These are phyloP conservation scores for Thelonectria discophora DNA, from an alignment of 2,329 filamentous ascomycete genomes.

Conservation along the genomic window DNA sequence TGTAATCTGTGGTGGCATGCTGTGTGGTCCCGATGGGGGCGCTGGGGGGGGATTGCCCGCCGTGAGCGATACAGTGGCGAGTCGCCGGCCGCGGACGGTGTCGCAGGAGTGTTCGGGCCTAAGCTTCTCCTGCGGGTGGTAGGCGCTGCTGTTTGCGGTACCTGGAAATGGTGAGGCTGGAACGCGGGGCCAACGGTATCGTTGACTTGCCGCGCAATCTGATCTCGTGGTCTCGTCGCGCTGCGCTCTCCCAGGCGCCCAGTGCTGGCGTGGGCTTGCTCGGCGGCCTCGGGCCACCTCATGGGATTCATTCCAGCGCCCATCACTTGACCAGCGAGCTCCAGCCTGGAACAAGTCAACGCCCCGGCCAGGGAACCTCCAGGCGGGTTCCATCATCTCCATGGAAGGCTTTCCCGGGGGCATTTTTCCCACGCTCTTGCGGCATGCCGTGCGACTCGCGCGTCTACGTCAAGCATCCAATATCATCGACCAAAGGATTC, in stretches of 20 bases:
- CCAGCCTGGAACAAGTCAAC: background rate
- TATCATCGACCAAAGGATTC: no score
- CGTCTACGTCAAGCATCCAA: background rate
- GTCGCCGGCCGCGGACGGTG: constrained; percentile 29
- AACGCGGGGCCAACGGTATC: constrained; percentile 29
- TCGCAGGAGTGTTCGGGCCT: constrained; percentile 28
- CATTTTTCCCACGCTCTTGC: constrained; percentile 11
- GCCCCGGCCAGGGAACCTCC: constrained; percentile 16
- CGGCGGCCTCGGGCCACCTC: constrained; percentile 35
- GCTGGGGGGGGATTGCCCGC: constrained; percentile 32
- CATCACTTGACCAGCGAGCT: constrained; percentile 40
- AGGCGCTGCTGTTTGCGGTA: constrained; percentile 32
- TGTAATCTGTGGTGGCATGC: constrained; percentile 45
- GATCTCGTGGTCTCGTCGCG: constrained; percentile 22
- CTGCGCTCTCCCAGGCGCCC: constrained; percentile 30
- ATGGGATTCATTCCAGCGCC: constrained; percentile 34
- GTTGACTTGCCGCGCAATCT: constrained; percentile 35
- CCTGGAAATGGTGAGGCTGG: constrained; percentile 26
- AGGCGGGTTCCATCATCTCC: constrained; percentile 23
- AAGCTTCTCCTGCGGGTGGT: constrained; percentile 33
- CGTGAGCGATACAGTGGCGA: constrained; percentile 37
- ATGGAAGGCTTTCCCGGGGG: constrained; percentile 14
- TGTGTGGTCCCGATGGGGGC: constrained; percentile 25
- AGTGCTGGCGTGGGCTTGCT: constrained; percentile 36
- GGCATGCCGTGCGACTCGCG: constrained; percentile 15